phyloP scores from a whole-genome alignment of 371 early-diverging fungal species.

The Catenaria anguillulae region DNA sequence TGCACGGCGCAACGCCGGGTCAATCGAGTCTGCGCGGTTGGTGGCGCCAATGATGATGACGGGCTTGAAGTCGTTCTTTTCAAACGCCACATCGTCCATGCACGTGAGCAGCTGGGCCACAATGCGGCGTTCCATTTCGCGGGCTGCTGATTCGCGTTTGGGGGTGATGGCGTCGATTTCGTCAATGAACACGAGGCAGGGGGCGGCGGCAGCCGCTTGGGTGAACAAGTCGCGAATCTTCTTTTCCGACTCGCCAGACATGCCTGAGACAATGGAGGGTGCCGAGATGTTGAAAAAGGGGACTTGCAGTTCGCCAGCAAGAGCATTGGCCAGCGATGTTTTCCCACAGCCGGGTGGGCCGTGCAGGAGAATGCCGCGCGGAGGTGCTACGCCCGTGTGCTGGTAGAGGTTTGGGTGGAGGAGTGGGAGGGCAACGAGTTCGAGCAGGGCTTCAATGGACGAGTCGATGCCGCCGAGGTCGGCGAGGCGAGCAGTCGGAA shows the following conservation, averaged over 20 bases:
- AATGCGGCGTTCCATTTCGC: constrained; percentile 98
- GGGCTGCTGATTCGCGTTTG: constrained; percentile 96
- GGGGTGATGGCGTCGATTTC: constrained; percentile 99
- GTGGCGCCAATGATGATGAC: constrained; percentile 99
- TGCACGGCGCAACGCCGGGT: constrained; percentile 91
- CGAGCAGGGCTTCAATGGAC: constrained; percentile 81
- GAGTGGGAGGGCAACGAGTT: constrained; percentile 92
- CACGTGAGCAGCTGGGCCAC: constrained; percentile 98
- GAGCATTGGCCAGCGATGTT: constrained; percentile 93
- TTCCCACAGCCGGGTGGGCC: constrained; percentile 99
- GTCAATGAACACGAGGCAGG: constrained; percentile 97
- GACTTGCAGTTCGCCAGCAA: constrained; percentile 90
- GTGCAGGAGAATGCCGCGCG: constrained; percentile 90
- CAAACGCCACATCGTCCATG: constrained; percentile 72
- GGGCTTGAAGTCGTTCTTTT: constrained; percentile 68
- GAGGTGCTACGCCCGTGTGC: constrained; percentile 92
- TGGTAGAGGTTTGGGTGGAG: constrained; percentile 90
- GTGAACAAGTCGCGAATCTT: constrained; percentile 97
- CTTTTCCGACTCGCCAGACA: constrained; percentile 99
- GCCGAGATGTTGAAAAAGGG: constrained; percentile 95
- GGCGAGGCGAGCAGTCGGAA: constrained; percentile 45
- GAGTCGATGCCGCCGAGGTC: constrained; percentile 84
- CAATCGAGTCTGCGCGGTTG: constrained; percentile 94
- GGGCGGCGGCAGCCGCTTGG: constrained; percentile 78
- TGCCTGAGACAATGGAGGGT: constrained; percentile 96